Evolutionary conservation across 2,329 filamentous ascomycete genomes (phyloP).

Genomic region (Teratosphaeria gauchensis): DNA sequence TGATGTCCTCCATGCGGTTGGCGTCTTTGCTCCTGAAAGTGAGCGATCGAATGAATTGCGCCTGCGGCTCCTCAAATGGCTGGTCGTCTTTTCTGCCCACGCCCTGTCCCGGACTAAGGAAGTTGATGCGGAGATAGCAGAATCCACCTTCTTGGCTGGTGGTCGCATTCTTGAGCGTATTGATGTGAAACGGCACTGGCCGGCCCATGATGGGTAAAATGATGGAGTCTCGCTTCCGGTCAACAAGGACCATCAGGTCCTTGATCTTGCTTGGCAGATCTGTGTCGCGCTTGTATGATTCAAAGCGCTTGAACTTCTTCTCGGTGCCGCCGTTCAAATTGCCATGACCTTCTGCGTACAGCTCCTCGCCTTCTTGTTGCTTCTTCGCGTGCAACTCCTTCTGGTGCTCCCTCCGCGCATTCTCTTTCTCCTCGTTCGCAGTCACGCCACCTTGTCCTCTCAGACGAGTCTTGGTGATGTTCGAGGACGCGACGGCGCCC

Average conservation of each 20-base stretch:
- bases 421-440: slow-evolving; percentile 81
- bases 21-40: slow-evolving; percentile 90
- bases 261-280: slow-evolving; percentile 76
- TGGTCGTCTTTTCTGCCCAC: slow-evolving; percentile 96
- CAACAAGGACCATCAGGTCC: slow-evolving; percentile 82
- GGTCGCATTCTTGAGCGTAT: slow-evolving; percentile 97
- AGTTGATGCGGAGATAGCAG: slow-evolving; percentile 91
- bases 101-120: slow-evolving; percentile 91
- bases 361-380: slow-evolving; percentile 73
- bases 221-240: slow-evolving; percentile 80
- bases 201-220: slow-evolving; percentile 95
- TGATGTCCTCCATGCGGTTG: slow-evolving; percentile 79
- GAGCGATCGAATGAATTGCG: slow-evolving; percentile 90
- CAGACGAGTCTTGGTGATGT: slow-evolving; percentile 87
- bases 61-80: slow-evolving; percentile 90
- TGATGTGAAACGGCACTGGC: slow-evolving; percentile 94
- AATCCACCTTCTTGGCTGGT: slow-evolving; percentile 95
- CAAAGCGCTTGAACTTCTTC: slow-evolving; percentile 98
- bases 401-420: slow-evolving; percentile 79
- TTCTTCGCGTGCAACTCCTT: slow-evolving; percentile 82
- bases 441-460: slow-evolving; percentile 85
- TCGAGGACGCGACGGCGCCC: slow-evolving; percentile 82
- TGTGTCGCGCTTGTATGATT: slow-evolving; percentile 97
- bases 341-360: slow-evolving; percentile 76
- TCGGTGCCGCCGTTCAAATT: slow-evolving; percentile 82